Evolutionary conservation across 1,284 basidiomycete genomes (phyloP), one percentile per base, ranked within the genome.

Genomic region (Pulveroboletus sp.): DNA sequence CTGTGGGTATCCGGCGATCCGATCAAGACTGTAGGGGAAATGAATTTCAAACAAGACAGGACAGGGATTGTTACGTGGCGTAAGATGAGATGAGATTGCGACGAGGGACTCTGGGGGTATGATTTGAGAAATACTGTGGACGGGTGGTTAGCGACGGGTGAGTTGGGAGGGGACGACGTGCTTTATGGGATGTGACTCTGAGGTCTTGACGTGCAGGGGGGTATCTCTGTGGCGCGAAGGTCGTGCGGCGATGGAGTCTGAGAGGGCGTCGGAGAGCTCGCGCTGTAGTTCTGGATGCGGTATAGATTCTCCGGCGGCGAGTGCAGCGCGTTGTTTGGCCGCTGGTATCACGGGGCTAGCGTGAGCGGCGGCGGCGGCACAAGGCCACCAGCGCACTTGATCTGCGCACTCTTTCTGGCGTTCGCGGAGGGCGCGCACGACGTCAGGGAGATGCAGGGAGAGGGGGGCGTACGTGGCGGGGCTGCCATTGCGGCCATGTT

Each of bases 151-250:
- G 40, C 59, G 58, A 52, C 11, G 47, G 38, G 33, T 35, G 36
- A 31, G 22, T 25, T 28, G 49, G 22, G 6, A 42, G 39, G 28
- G 22, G 24, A 4, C 14, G 39, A 72, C 74, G 66, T 66, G 92
- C 90, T 92, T 91, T 69, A 95, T 90, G 4, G 92, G 93, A 72
- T 95, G 92, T 0, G 89, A 84, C 46, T 84, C 78, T 2, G 91
- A 93, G 0, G 92, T 95, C 68, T 92, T 93, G 58, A 86, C 59
- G 45, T 60, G 65, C 43, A 47, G 63, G 51, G 53, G 59, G 48
- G 49, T 52, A 38, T 54, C 40, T 43, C 26, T 35, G 17, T 49
- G 51, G 49, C 61, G 40, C 20, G 49, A 35, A 35, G 18, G 39
- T 11, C 18, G 58, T 18, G 25, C 22, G 29, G 54, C 1, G 43